These are phyloP conservation scores for Fusarium sp. DNA, from an alignment of 2,329 filamentous ascomycete species.

Conservation along the genomic window DNA sequence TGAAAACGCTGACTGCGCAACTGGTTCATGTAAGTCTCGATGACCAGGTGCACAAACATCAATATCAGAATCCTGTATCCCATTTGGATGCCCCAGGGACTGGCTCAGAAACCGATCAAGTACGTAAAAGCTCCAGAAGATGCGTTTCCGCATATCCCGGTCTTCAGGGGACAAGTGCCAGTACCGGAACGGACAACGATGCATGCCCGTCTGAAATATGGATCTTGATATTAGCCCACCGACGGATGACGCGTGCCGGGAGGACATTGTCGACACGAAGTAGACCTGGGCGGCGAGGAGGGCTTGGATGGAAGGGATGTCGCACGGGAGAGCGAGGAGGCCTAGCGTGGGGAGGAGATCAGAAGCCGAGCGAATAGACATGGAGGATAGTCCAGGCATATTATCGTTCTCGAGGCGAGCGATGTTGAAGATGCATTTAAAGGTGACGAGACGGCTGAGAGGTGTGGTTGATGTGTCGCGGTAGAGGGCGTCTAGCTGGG, in stretches of 20 bases:
- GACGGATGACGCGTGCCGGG: constrained; percentile 61
- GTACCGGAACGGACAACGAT: constrained; percentile 64
- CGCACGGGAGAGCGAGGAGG: constrained; percentile 54
- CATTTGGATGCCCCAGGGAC: constrained; percentile 51
- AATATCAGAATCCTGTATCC: constrained; percentile 52
- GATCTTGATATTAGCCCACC: constrained; percentile 60
- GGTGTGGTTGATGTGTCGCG: constrained; percentile 31
- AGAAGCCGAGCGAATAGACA: constrained; percentile 52
- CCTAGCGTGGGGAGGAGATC: constrained; percentile 53
- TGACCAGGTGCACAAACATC: constrained; percentile 52
- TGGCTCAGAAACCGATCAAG: constrained; percentile 53
- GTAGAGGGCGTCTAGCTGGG: constrained; percentile 58
- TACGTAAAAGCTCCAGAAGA: constrained; percentile 55
- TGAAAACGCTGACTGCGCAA: constrained; percentile 3
- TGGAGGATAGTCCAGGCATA: constrained; percentile 41
- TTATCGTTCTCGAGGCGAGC: constrained; percentile 46
- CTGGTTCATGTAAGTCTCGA: constrained; percentile 39
- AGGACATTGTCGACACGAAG: constrained; percentile 59
- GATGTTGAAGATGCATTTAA: constrained; percentile 65
- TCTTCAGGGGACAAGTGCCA: constrained; percentile 52
- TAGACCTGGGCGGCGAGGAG: constrained; percentile 62
- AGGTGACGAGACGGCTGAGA: constrained; percentile 52
- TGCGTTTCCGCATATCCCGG: constrained; percentile 53
- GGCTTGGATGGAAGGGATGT: constrained; percentile 61
- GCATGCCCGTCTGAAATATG: constrained; percentile 62